Base-by-base conservation (phyloP, 371 early-diverging fungal genomes). In the Chytridiales sp. region DNA sequence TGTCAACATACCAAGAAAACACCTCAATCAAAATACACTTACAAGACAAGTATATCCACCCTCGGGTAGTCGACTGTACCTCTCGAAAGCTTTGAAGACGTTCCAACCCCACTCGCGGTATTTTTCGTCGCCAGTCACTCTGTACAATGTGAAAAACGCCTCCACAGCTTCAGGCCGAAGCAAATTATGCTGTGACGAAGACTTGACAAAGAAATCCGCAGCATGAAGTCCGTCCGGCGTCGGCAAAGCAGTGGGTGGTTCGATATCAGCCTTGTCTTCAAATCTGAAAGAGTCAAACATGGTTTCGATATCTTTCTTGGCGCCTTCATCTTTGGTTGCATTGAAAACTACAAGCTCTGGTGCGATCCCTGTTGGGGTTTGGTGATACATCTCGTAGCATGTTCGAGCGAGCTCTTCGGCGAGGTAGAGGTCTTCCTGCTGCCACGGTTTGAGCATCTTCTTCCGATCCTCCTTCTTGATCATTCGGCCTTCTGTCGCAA, bases 101-200 rank as follows among this genome's bases (percentile, higher is more conserved):
- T 85, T 66, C 91, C 92, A 93, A 0, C 93, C 97, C 89, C 89
- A 88, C 52, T 93, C 87, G 42, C 95, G 87, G 70, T 74, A 92
- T 59, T 81, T 83, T 26, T 71, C 76, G 61, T 95, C 86, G 4
- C 89, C 88, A 9, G 97, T 95, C 26, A 91, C 72, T 39, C 94
- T 78, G 73, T 84, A 93, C 62, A 94, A 47, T 29, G 87, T 68
- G 75, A 94, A 94, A 31, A 97, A 64, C 60, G 87, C 87, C 67
- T 97, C 97, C 17, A 94, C 70, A 0, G 93, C 90, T 67, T 97
- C 97, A 3, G 96, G 96, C 11, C 96, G 13, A 30, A 75, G 51
- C 47, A 70, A 36, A 55, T 74, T 73, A 66, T 92, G 88, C 0
- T 76, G 70, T 68, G 90, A 91, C 19, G 63, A 51, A 1, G 77